A percentile compares a stretch with the other conserved stretches of the same genome.
Evolutionary conservation across 257 asterid species (phyloP).

Genomic region (Nemophila menziesii): DNA sequence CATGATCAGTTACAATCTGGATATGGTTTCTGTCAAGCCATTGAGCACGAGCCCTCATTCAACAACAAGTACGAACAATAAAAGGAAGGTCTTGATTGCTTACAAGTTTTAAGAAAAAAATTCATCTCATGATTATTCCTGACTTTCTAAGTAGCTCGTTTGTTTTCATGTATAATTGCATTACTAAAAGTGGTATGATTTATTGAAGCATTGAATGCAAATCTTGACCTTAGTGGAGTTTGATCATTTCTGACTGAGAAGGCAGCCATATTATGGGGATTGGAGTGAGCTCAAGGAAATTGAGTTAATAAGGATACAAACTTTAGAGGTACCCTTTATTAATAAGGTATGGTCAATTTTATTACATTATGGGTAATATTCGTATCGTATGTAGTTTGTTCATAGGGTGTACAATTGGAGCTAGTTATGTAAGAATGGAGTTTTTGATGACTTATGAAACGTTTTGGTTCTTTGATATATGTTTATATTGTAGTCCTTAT

Average conservation of each 20-base stretch:
- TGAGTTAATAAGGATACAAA: not conserved
- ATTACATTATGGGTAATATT: not conserved
- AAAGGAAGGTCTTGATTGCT: not conserved
- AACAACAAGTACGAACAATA: slow-evolving; percentile 13
- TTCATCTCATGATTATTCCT: not conserved
- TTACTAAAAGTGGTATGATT: slow-evolving; percentile 9
- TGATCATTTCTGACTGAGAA: too few relatives aligned
- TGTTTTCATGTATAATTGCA: not conserved
- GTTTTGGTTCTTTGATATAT: not conserved
- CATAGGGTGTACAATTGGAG: not conserved
- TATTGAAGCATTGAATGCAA: slow-evolving; percentile 11
- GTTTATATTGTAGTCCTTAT: not conserved
- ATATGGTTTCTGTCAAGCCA: slow-evolving; percentile 11
- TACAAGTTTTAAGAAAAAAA: not conserved
- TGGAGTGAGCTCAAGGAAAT: not conserved
- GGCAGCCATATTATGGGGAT: not conserved
- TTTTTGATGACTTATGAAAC: not conserved
- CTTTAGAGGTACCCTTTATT: not conserved
- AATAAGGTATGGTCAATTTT: not conserved
- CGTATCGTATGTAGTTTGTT: not conserved
- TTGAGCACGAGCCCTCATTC: slow-evolving; percentile 8
- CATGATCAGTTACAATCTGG: slow-evolving; percentile 12
- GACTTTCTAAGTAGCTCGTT: not conserved
- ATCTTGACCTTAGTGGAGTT: slow-evolving; percentile 4
- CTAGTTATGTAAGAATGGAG: not conserved